These are phyloP conservation scores for Coniochaeta sp. DNA, from an alignment of 2,329 filamentous ascomycete species.

Conservation along the genomic window DNA sequence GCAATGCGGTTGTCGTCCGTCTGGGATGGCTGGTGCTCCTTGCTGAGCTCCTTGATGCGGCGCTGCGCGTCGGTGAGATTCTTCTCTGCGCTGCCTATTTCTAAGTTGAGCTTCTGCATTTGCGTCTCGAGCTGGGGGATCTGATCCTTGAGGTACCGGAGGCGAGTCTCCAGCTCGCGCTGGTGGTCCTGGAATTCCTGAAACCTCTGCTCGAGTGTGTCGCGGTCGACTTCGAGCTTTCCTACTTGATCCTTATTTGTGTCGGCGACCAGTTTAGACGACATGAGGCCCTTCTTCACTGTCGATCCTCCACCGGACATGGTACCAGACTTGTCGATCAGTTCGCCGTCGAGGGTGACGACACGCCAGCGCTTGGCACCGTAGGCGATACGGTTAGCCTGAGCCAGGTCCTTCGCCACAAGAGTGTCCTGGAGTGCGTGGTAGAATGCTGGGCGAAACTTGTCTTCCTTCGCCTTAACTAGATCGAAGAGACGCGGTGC, in stretches of 20 bases:
- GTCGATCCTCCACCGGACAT: conserved; percentile 96
- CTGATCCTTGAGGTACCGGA: conserved; percentile 66
- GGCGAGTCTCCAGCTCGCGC: conserved; percentile 64
- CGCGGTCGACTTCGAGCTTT: conserved; percentile 81
- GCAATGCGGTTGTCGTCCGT: conserved; percentile 68
- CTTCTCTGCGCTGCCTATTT: conserved; percentile 77
- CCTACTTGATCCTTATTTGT: conserved; percentile 80
- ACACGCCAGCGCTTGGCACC: conserved; percentile 91
- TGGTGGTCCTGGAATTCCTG: conserved; percentile 79
- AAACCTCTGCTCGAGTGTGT: conserved; percentile 76
- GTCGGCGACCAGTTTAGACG: conserved; percentile 84
- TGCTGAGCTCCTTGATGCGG: conserved; percentile 75
- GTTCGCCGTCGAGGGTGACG: conserved; percentile 86
- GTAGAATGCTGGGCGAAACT: conserved; percentile 86
- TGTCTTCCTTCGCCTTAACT: conserved; percentile 80
- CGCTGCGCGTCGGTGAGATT: conserved; percentile 80
- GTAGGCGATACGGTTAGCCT: conserved; percentile 95
- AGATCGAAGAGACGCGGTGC: conserved; percentile 91
- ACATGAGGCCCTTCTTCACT: conserved; percentile 91
- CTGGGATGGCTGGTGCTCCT: conserved; percentile 73
- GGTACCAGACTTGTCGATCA: conserved; percentile 96
- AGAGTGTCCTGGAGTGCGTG: conserved; percentile 92
- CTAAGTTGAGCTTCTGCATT: conserved; percentile 83
- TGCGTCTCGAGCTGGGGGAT: conserved; percentile 82
- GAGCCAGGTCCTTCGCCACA: conserved; percentile 85